Base-by-base conservation (phyloP, 148 eudicot genomes). In the Chenopodium formosanum region DNA sequence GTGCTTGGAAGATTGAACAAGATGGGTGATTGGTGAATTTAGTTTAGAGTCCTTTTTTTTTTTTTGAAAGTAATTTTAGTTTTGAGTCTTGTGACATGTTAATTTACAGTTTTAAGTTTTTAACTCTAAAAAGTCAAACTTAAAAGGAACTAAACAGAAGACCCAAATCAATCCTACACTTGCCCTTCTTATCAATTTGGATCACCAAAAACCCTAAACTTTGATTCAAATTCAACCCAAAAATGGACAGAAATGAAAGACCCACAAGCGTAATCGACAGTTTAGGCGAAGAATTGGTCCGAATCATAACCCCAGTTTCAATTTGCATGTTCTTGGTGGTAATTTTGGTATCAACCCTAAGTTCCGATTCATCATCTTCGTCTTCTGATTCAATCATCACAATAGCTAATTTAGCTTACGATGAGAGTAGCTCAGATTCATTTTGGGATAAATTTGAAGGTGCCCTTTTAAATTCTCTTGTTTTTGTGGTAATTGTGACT, bases 251-350 rank as follows among this genome's bases (percentile, higher is more conserved):
- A 82, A 82, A 64, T 78, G 82, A 83, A 70, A 87, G 80, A 89
- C 88, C 91, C 88, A 75, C 86, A 81, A 91, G 89, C 86, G 74
- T 96, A 78, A 85, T 94, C 23, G 91, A 91, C 80, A 82, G 94
- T 46, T 71, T 92, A 37, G 99, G 99, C 9, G 98, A 94, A 87
- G 99, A 96, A 83, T 90, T 94, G 80, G 78, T 92, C 83, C 82
- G 95, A 88, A 97, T 97, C 75, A 46, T 97, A 77, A 87, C 91
- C 58, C 97, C 99, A 65, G 99, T 97, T 74, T 89, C 98, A 78
- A 88, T 91, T 67, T 97, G 98, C 86, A 97, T 97, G 99, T 79
- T 90, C 14, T 78, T 87, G 76, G 98, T 94, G 10, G 98, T 97
- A 32, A 76, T 92, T 60, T 78, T 97, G 7, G 97, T 94, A 52